phyloP scores from a whole-genome alignment of 163 green algal genomes.

The Scenedesmus sp. region DNA sequence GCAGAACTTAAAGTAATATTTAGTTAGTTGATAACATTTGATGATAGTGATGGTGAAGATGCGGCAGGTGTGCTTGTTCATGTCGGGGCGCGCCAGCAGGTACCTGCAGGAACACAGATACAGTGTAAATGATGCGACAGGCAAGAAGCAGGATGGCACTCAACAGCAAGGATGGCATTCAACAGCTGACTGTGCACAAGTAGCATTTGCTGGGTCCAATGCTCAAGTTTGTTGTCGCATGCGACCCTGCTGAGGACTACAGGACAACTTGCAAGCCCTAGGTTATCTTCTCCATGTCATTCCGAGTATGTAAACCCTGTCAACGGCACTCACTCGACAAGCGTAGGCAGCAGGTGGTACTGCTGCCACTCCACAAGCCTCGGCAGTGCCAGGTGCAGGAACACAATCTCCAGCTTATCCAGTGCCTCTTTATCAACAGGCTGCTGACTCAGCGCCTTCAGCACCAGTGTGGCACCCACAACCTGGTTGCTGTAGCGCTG shows the following conservation, averaged over 20 bases:
- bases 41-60: too few relatives aligned
- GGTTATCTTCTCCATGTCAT: background rate
- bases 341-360: constrained; percentile 26
- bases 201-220: too few relatives aligned
- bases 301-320: background rate
- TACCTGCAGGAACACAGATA: constrained; percentile 16
- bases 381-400: constrained; percentile 37
- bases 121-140: too few relatives aligned
- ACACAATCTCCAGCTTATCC: constrained; percentile 32
- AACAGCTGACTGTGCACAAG: too few relatives aligned
- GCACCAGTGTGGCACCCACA: background rate
- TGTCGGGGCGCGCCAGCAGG: constrained; percentile 34
- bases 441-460: constrained; percentile 1
- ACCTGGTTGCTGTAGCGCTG: constrained; percentile 32
- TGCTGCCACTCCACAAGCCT: constrained; percentile 6
- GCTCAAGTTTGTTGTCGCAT: too few relatives aligned
- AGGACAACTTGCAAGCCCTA: too few relatives aligned
- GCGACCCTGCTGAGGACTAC: background rate
- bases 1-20: background rate
- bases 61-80: constrained; percentile 39
- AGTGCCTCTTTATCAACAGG: background rate
- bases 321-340: constrained; percentile 13
- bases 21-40: too few relatives aligned
- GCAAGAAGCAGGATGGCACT: too few relatives aligned
- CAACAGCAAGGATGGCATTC: too few relatives aligned